Base-by-base conservation (phyloP, 73 alveolate genomes). In the Paramecium biaurelia region DNA sequence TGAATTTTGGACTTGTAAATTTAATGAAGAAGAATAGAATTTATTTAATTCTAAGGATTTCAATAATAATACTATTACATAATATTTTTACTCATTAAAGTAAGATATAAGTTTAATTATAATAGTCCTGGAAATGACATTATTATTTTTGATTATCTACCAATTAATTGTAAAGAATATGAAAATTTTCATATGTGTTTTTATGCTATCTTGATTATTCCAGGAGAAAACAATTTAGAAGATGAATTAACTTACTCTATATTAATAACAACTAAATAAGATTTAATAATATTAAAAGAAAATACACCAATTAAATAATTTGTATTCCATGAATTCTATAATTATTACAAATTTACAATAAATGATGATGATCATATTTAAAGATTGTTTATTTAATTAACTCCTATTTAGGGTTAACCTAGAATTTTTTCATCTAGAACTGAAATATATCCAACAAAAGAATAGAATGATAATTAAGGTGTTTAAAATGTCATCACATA, bases 91-190 rank as follows among this genome's bases (percentile, higher is more conserved):
- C 24, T 72, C 86, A 4, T 34, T 28, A 28, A 37, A 72, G 56
- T 32, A 72, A 63, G 9, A 30, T 9, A 6, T 1, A 24, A 23
- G n/a, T 7, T 0, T 26, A 26, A 12, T 23, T 63, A 30, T 63
- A 15, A 53, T 53, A 63, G 84, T 30, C 49, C 84, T 72, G 86
- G 86, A 34, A 72, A 72, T 72, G 86, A 72, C 38, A 15, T 72
- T 0, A 18, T 72, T 32, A 9, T 35, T n/a, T 72, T 34, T 72
- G 58, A 32, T 35, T 28, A 32, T 72, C 15, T 11, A 15, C 86
- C 86, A 14, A 7, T 5, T 1, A 32, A 72, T 34, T 72, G 86
- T 18, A 4, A 0, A 4, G 9, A 35, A 3, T n/a, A 35, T 32
- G 41, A 18, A 15, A 35, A 35, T 38, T n/a, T 42, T 15, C 30